These are phyloP conservation scores for Phytophthora pseudosyringae DNA, from an alignment of 352 stramenopile species.

Conservation along the genomic window DNA sequence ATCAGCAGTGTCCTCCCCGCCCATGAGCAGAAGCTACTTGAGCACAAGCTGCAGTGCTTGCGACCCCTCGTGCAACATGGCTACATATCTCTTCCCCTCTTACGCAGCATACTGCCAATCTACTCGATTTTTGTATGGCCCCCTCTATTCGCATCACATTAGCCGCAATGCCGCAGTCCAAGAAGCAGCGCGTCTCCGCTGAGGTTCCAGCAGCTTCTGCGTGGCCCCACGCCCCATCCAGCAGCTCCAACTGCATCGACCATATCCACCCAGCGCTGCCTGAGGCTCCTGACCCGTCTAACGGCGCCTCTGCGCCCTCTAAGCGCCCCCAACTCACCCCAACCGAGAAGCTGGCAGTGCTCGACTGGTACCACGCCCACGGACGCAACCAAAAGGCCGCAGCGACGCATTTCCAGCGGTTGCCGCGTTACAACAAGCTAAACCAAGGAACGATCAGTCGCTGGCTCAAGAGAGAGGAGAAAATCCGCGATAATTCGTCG, in stretches of 20 bases:
- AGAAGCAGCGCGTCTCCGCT: constrained; percentile 7
- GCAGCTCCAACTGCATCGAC: constrained; percentile 1
- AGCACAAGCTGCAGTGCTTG: not conserved
- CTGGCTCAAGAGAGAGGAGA: constrained; percentile 21
- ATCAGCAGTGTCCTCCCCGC: constrained; percentile 11
- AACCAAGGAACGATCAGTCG: constrained; percentile 35
- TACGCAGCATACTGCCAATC: not conserved
- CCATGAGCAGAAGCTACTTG: constrained; percentile 6
- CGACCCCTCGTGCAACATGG: constrained; percentile 17
- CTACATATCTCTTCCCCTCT: constrained; percentile 3
- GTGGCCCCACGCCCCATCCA: not conserved
- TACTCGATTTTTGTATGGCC: constrained; percentile 2
- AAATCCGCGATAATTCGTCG: constrained; percentile 15
- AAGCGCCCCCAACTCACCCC: constrained; percentile 9
- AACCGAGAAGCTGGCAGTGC: constrained; percentile 15
- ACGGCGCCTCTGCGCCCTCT: not conserved
- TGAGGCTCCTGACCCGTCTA: not conserved
- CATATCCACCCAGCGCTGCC: not conserved
- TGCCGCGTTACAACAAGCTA: constrained; percentile 18
- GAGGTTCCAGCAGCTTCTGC: not conserved
- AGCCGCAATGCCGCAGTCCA: constrained; percentile 7
- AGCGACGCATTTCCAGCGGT: constrained; percentile 13
- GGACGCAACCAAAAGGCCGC: constrained; percentile 23
- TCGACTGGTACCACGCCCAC: constrained; percentile 21
- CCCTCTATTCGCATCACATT: constrained; percentile 7